Conservation (phyloP, 805 yeast genomes). For the Lachancea mirantina region DNA sequence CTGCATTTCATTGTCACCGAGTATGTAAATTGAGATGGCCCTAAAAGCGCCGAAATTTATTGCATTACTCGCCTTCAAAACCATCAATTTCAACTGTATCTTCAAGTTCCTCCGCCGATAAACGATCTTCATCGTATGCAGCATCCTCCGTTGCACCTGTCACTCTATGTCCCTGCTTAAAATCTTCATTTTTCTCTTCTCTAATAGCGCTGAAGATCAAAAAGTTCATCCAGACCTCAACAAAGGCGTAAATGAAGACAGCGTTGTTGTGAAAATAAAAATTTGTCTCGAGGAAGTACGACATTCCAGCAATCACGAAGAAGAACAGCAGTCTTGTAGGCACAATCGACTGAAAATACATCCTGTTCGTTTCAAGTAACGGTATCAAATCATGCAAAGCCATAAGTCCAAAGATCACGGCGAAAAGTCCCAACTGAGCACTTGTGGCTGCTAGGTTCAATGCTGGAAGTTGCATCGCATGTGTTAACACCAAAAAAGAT, state of each 20-base stretch:
- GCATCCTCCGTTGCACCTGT: conserved; percentile 9
- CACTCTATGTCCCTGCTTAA: conserved; percentile 31
- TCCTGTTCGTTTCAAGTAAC: conserved; percentile 36
- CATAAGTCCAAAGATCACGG: conserved; percentile 38
- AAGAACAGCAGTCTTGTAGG: conserved; percentile 48
- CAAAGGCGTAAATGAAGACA: conserved; percentile 50
- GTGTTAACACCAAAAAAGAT: conserved; percentile 45
- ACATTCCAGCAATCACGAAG: conserved; percentile 43
- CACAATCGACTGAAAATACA: conserved; percentile 52
- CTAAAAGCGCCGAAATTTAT: not conserved
- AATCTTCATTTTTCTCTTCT: conserved; percentile 52
- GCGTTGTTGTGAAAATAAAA: conserved; percentile 50
- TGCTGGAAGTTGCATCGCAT: conserved; percentile 49
- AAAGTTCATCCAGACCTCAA: conserved; percentile 66
- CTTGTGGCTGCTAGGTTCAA: conserved; percentile 28
- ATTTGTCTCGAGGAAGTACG: conserved; percentile 41
- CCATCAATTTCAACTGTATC: conserved; percentile 6
- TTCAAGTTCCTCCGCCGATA: conserved; percentile 7
- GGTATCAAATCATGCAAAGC: conserved; percentile 55
- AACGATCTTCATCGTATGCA: too few relatives aligned
- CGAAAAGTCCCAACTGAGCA: conserved; percentile 44
- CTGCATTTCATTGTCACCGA: conserved; percentile 28
- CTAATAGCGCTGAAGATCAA: conserved; percentile 53
- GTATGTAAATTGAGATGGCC: conserved; percentile 10
- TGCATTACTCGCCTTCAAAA: conserved; percentile 6